Percentiles rank a stretch among this genome's conserved stretches.
Evolutionary conservation across 495 filamentous ascomycete genomes (phyloP).

Genomic region (Penicillium bovifimosum): DNA sequence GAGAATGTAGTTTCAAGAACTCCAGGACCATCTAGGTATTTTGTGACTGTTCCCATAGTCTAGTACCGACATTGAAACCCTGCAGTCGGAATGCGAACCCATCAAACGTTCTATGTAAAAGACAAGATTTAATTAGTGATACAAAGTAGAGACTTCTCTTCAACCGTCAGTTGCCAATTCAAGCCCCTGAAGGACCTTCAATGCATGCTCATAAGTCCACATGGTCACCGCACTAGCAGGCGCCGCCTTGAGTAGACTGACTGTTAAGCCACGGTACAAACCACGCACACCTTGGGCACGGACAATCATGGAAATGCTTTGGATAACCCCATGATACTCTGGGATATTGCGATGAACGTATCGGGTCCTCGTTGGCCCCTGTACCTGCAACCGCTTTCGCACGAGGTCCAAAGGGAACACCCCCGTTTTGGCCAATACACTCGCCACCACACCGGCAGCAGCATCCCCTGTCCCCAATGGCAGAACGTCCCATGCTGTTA

Average conservation of each 20-base stretch:
- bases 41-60: neutral
- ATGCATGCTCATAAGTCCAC: conserved; percentile 89
- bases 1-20: too few species aligned
- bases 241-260: conserved; percentile 89
- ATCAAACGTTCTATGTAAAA: conserved; percentile 8
- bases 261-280: conserved; percentile 80
- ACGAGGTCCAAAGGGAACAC: conserved; percentile 95
- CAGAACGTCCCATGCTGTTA: conserved; percentile 47
- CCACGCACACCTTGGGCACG: conserved; percentile 69
- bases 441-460: conserved; percentile 70
- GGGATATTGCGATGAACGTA: conserved; percentile 91
- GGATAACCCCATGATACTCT: conserved; percentile 63
- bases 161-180: conserved; percentile 25
- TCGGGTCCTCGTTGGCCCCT: conserved; percentile 71
- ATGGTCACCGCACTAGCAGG: conserved; percentile 93
- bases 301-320: conserved; percentile 62
- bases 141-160: neutral
- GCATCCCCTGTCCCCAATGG: conserved; percentile 78
- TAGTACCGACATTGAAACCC: neutral
- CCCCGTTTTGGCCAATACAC: conserved; percentile 75
- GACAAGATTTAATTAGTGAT: neutral
- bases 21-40: neutral
- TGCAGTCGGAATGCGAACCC: neutral
- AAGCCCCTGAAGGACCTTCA: conserved; percentile 52
- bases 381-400: conserved; percentile 88